Evolutionary conservation across 2,329 filamentous ascomycete species (phyloP).

Genomic region (Ophiocordyceps sinensis): DNA sequence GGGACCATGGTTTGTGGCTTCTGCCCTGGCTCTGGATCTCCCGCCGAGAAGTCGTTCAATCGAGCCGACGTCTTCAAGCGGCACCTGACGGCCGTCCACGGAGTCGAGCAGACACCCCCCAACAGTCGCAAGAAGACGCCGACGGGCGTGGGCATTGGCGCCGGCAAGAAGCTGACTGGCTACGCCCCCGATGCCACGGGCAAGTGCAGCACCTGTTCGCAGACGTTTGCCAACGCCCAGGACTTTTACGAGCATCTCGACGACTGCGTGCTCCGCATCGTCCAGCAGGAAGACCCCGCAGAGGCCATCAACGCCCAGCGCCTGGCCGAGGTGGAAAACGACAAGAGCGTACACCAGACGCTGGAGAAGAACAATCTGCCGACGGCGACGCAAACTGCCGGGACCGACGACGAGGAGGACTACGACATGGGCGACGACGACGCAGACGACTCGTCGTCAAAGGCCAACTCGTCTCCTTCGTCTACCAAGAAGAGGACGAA

Average conservation of each 20-base stretch:
- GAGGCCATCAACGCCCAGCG: conserved; percentile 55
- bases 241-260: conserved; percentile 98
- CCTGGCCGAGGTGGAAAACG: conserved; percentile 50
- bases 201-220: conserved; percentile 89
- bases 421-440: conserved; percentile 37
- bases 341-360: conserved; percentile 45
- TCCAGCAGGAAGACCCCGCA: conserved; percentile 55
- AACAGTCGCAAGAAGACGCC: conserved; percentile 68
- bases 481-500: conserved; percentile 40
- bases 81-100: conserved; percentile 79
- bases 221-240: conserved; percentile 82
- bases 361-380: conserved; percentile 49
- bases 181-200: conserved; percentile 71
- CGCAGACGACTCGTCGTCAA: conserved; percentile 24
- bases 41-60: conserved; percentile 91
- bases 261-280: conserved; percentile 57
- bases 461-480: conserved; percentile 23
- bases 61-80: conserved; percentile 92
- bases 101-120: conserved; percentile 82
- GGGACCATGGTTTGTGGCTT: conserved; percentile 95
- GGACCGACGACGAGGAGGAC: conserved; percentile 36
- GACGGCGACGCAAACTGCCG: conserved; percentile 22
- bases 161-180: conserved; percentile 50
- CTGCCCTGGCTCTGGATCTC: conserved; percentile 76
- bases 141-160: conserved; percentile 16